Conservation (phyloP, 768 basidiomycete species). For the Phlegmacium glaucopus region DNA sequence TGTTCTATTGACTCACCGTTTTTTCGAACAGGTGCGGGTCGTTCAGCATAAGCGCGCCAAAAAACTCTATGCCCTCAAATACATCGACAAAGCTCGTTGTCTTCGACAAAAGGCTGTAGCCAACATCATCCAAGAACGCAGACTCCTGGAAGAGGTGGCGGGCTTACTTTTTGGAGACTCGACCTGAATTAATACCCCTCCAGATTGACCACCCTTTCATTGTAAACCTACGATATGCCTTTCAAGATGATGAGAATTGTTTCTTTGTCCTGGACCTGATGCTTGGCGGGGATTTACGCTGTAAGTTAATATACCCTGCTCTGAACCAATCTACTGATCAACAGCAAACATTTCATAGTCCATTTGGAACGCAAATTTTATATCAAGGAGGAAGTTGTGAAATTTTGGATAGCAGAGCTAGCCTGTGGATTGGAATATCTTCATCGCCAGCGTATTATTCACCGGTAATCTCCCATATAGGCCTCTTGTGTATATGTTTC, state of each 20-base stretch:
- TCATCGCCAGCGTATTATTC: conserved; percentile 89
- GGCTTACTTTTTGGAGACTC: conserved; percentile 5
- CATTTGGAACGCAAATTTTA: conserved; percentile 73
- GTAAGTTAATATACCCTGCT: conserved; percentile 43
- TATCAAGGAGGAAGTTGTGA: conserved; percentile 69
- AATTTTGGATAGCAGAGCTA: conserved; percentile 90
- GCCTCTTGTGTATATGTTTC: too few species aligned
- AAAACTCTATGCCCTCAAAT: conserved; percentile 92
- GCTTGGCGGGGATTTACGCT: conserved; percentile 92
- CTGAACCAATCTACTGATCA: conserved; percentile 2
- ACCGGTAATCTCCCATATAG: conserved; percentile 54
- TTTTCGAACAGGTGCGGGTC: conserved; percentile 73
- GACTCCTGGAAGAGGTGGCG: conserved; percentile 85
- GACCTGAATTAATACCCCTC: conserved; percentile 3
- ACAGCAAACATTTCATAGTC: conserved; percentile 42
- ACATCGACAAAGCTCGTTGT: conserved; percentile 94
- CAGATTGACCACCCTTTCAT: conserved; percentile 89
- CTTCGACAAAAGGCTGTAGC: conserved; percentile 88
- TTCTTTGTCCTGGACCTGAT: conserved; percentile 98
- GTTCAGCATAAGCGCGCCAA: conserved; percentile 95
- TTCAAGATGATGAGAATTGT: conserved; percentile 96
- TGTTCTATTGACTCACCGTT: conserved; percentile 2
- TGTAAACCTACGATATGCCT: conserved; percentile 90
- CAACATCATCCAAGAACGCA: conserved; percentile 91
- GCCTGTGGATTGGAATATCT: conserved; percentile 83